A percentile compares a stretch with the other conserved stretches of the same genome.
phyloP scores from a whole-genome alignment of 2,329 filamentous ascomycete genomes.

The Colletotrichum theobromicola region DNA sequence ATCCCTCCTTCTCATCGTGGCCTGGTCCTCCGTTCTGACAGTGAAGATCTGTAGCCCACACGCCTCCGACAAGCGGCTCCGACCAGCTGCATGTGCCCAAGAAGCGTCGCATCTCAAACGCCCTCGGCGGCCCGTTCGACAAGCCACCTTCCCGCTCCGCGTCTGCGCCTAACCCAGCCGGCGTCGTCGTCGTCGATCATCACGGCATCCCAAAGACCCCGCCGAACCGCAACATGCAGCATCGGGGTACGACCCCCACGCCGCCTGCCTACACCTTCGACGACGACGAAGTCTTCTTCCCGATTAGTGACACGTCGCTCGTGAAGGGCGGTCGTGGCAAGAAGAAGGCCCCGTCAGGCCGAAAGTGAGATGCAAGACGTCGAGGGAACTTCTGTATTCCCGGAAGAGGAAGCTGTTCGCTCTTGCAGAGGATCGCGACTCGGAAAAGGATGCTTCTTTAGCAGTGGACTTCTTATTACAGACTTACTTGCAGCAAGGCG shows the following conservation, averaged over 20 bases:
- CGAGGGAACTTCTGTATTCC: background rate
- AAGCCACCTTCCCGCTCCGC: background rate
- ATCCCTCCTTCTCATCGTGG: background rate
- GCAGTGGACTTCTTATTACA: background rate
- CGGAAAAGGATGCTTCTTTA: background rate
- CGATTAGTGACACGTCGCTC: background rate
- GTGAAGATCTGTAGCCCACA: background rate
- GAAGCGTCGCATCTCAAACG: background rate
- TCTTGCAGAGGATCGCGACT: background rate
- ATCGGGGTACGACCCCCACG: background rate
- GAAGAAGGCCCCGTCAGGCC: background rate
- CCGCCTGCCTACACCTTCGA: background rate
- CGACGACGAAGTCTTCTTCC: conserved; percentile 13
- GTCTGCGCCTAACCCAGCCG: background rate
- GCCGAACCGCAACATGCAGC: background rate
- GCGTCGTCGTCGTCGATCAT: background rate
- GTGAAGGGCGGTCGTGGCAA: background rate
- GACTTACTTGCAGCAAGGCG: background rate
- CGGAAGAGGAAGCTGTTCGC: background rate
- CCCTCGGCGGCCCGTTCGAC: background rate
- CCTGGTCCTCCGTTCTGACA: background rate
- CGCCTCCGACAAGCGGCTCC: background rate
- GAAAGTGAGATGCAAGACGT: background rate
- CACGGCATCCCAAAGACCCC: background rate
- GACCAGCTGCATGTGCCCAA: background rate